Evolutionary conservation across 257 asterid species (phyloP), one percentile per base, ranked within the genome.

Genomic region (Handroanthus guayacan): DNA sequence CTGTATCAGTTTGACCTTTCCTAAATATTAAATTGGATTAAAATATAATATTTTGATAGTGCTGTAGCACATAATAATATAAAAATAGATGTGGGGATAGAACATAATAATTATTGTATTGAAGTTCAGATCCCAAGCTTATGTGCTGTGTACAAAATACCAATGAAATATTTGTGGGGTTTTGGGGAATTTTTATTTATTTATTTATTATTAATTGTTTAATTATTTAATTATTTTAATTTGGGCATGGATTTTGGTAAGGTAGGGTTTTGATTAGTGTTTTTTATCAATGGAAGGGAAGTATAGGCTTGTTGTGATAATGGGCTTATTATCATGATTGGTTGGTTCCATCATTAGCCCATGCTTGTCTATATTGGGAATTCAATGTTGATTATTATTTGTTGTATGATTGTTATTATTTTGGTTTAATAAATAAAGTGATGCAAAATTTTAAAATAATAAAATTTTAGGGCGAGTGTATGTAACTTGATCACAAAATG

Each of bases 71-170:
- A 75, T 78, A 71, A 55, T 69, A 73, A 44, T 67, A 67, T 43
- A 62, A 65, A 14, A 57, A 11, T 34, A 64, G 10, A 31, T 55
- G 66, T 61, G 71, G 70, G 50, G 85, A 75, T 70, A 77, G 75
- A 67, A 82, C 78, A 84, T 73, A 25, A 71, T 84, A 74, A 67
- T 25, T 80, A 60, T 45, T 69, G 66, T 75, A 71, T 81, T 75
- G 20, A 73, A 52, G 57, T 81, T 80, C 86, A 86, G 86, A 88
- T 90, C 96, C 85, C 88, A 86, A 81, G 83, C 82, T 79, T 72
- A 16, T 56, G 80, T 65, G 83, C 73, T 56, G 64, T 72, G 58
- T 81, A 69, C 82, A 63, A 83, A 56, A 61, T 37, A 12, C 69
- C 61, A 77, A 80, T 79, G 65, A 78, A 69, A 51, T 12, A 20